Percentiles rank a stretch among this genome's conserved stretches.
Conservation (phyloP, 345 rosid species). For the Salix koriyanagi region DNA sequence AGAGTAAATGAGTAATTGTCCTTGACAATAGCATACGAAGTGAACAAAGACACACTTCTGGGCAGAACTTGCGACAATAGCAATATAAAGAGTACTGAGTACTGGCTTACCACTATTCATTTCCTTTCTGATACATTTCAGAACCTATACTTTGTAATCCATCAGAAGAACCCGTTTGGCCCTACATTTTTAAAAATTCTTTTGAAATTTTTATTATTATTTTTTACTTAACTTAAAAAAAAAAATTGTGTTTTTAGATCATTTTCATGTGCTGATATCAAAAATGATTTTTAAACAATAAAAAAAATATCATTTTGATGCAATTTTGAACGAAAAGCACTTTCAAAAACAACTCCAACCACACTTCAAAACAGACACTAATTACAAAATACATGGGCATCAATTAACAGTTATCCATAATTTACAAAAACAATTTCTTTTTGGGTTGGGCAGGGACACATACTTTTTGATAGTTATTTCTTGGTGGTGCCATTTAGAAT, state of each 20-base stretch:
- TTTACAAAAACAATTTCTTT: background rate
- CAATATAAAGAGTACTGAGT: background rate
- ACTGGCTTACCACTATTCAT: background rate
- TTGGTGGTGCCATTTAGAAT: slow-evolving; percentile 43
- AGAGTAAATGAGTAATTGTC: background rate
- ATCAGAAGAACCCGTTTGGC: background rate
- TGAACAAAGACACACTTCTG: no score
- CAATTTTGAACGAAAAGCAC: no score
- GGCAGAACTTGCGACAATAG: background rate
- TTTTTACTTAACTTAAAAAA: no score
- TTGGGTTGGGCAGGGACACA: background rate
- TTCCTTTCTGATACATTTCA: background rate
- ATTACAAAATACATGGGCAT: background rate
- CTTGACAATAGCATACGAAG: background rate
- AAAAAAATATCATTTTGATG: no score
- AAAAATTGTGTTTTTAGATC: no score
- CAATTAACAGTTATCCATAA: background rate
- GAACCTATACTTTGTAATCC: background rate
- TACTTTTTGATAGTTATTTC: slow-evolving; percentile 11
- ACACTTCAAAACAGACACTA: no score
- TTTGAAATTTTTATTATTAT: no score
- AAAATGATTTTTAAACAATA: no score
- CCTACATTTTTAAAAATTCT: no score
- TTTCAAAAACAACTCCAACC: no score
- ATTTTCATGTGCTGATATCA: no score